Evolutionary conservation across 495 filamentous ascomycete species (phyloP).

Genomic region (Trichoderma gamsii): DNA sequence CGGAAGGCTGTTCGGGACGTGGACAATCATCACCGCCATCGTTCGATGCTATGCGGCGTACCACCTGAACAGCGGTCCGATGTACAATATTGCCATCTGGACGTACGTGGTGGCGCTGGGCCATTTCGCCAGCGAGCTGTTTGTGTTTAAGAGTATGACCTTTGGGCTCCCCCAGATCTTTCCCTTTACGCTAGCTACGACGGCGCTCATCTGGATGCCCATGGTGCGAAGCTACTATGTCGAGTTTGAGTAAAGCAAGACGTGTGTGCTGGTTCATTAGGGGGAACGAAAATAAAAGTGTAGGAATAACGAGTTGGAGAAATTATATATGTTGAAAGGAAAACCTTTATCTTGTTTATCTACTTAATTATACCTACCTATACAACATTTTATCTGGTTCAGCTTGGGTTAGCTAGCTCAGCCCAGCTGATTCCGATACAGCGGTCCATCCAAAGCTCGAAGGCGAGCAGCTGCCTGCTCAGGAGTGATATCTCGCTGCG

Average conservation of each 20-base stretch:
- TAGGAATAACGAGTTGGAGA: neutral
- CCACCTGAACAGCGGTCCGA: constrained; percentile 59
- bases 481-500: constrained; percentile 94
- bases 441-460: constrained; percentile 64
- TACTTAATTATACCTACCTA: neutral
- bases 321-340: neutral
- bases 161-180: constrained; percentile 62
- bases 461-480: constrained; percentile 85
- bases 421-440: constrained; percentile 70
- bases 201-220: constrained; percentile 75
- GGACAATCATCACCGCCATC: constrained; percentile 70
- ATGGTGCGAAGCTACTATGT: constrained; percentile 64
- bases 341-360: neutral
- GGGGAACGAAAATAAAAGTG: neutral
- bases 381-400: neutral
- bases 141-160: constrained; percentile 64
- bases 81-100: constrained; percentile 74
- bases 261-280: neutral
- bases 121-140: constrained; percentile 80
- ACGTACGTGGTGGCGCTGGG: constrained; percentile 71
- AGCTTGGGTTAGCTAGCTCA: constrained; percentile 9
- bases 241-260: constrained; percentile 4
- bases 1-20: constrained; percentile 84
- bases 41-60: constrained; percentile 83
- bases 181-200: constrained; percentile 66